phyloP scores from a whole-genome alignment of 2,329 filamentous ascomycete species.

The Plectosphaerella plurivora region DNA sequence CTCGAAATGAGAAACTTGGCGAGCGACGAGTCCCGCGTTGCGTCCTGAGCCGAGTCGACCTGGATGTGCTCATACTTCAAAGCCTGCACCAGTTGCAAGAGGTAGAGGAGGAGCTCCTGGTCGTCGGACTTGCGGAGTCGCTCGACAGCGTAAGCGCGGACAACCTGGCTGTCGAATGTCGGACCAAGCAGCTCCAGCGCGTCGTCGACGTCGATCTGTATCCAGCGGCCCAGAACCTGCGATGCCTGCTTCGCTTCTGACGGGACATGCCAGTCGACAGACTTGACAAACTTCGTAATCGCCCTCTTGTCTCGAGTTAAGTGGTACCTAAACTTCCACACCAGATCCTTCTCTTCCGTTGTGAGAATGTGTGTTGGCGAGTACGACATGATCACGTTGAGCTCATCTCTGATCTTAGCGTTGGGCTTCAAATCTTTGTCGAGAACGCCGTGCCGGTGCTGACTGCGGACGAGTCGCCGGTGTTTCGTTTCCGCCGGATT shows the following conservation, averaged over 20 bases:
- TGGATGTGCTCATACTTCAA: constrained; percentile 86
- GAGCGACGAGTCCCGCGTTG: constrained; percentile 72
- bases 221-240: constrained; percentile 88
- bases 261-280: constrained; percentile 86
- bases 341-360: constrained; percentile 87
- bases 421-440: constrained; percentile 96
- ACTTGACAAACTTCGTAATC: constrained; percentile 96
- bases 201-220: constrained; percentile 94
- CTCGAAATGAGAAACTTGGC: constrained; percentile 85
- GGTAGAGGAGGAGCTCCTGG: constrained; percentile 82
- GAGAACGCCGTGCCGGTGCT: constrained; percentile 83
- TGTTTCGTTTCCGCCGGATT: constrained; percentile 97
- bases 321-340: constrained; percentile 98
- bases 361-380: constrained; percentile 85
- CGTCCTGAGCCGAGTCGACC: constrained; percentile 50
- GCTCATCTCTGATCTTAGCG: constrained; percentile 87
- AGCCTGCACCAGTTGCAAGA: constrained; percentile 91
- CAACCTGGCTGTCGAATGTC: constrained; percentile 81
- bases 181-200: constrained; percentile 90
- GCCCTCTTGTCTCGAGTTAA: constrained; percentile 87
- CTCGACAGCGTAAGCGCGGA: constrained; percentile 90
- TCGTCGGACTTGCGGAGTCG: constrained; percentile 89
- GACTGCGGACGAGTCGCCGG: constrained; percentile 82
- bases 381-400: constrained; percentile 87
- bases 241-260: constrained; percentile 85